Evolutionary conservation across 345 rosid species (phyloP).

Genomic region (Eucalyptus cloeziana): DNA sequence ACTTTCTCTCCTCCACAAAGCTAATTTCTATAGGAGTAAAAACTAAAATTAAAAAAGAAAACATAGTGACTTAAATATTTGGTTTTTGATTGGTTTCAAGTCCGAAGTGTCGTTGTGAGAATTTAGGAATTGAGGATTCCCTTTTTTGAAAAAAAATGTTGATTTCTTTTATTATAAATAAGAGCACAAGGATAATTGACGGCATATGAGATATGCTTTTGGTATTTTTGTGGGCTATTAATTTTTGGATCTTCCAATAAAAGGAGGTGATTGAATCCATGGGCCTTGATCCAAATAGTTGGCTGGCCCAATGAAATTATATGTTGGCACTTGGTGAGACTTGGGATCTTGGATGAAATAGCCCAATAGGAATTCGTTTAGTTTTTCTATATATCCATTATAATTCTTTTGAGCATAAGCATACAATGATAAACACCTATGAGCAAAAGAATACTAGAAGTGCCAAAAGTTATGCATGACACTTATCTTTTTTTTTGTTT

Average conservation of each 20-base stretch:
- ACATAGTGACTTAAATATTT: neutral
- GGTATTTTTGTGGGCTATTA: neutral
- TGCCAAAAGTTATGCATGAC: rapidly evolving
- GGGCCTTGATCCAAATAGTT: neutral
- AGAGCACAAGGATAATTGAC: neutral
- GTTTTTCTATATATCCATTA: neutral
- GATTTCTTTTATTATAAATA: neutral
- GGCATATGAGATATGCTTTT: neutral
- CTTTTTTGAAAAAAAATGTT: neutral
- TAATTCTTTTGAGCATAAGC: neutral
- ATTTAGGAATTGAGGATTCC: neutral
- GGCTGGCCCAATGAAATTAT: neutral
- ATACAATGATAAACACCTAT: neutral
- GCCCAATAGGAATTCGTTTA: neutral
- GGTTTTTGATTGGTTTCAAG: neutral
- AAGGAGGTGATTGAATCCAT: neutral
- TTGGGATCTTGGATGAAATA: neutral
- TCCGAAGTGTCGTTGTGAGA: neutral
- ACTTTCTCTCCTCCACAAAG: neutral
- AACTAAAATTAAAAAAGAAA: neutral
- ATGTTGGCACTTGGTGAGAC: neutral
- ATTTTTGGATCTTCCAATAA: neutral
- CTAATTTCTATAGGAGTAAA: neutral
- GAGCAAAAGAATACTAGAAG: rapidly evolving
- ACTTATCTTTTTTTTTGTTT: too few species aligned